phyloP scores from a whole-genome alignment of 305 asterid species.

The Andrographis paniculata region DNA sequence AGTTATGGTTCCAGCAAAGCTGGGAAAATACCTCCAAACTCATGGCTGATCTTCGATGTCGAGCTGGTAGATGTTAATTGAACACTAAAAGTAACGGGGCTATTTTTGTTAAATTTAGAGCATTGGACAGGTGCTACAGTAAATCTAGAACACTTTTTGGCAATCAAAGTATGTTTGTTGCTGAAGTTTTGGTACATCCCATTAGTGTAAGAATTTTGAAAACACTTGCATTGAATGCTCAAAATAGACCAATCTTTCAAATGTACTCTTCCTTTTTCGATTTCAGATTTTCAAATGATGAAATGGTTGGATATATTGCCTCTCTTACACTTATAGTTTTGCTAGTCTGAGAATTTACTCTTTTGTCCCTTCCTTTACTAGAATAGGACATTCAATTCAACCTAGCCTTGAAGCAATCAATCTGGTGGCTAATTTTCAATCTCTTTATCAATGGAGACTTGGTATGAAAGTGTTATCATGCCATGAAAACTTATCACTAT shows the following conservation, averaged over 20 bases:
- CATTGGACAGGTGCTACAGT: not conserved
- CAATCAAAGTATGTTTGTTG: constrained; percentile 5
- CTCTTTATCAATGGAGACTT: too few species aligned
- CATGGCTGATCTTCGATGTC: constrained; percentile 84
- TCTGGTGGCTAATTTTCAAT: too few species aligned
- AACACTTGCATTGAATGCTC: not conserved
- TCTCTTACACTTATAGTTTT: too few species aligned
- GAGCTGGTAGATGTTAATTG: constrained; percentile 65
- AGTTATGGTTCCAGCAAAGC: constrained; percentile 74
- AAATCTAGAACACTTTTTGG: not conserved
- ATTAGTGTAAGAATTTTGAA: constrained; percentile 14
- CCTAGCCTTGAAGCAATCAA: too few species aligned
- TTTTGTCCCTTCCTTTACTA: too few species aligned
- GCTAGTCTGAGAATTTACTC: too few species aligned
- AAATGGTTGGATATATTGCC: not conserved
- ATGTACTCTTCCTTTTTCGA: too few species aligned
- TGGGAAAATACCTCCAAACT: constrained; percentile 59
- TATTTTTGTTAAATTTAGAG: not conserved
- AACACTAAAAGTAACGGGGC: constrained; percentile 8
- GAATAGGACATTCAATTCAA: too few species aligned
- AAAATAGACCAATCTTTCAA: too few species aligned
- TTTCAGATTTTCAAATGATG: not conserved
- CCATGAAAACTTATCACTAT: too few species aligned
- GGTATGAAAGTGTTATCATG: too few species aligned
- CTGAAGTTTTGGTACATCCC: constrained; percentile 13